Evolutionary conservation across 2,329 filamentous ascomycete genomes (phyloP), one percentile per base, ranked within the genome.

Genomic region (Verticillium tricorpus): DNA sequence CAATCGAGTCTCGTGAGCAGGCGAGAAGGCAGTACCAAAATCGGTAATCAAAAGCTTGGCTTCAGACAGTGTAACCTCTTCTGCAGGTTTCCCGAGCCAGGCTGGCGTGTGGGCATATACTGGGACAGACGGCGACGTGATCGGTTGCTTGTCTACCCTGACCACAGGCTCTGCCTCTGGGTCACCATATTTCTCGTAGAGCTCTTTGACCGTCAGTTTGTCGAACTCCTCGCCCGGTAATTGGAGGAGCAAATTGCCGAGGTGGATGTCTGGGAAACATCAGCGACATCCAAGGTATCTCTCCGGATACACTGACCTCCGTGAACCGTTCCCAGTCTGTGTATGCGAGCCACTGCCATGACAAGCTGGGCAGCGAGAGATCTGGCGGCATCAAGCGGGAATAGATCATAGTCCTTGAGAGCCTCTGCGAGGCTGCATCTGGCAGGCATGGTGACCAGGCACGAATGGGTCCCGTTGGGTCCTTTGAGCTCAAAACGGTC

Each of bases 11-110:
- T 65, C 56, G 3, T 68, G 58, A 28, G 66, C 50, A n/a, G 64
- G 66, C 15, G 59, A 64, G 62, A 74, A 74, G 9, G 70, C 65
- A 37, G 71, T 67, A 7, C 72, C 72, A 64, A 74, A 75, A 57
- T 74, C 73, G 5, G 60, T 35, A n/a, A 66, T 60, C 5, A 64
- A 15, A 7, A 40, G 14, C 37, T 40, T 40, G 17, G 37, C 37
- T 40, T 40, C 37, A n/a, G 64, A 35, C 52, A 70, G 68, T 22
- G 60, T 58, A 32, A 75, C 35, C 8, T 69, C 59, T 15, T 74
- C 69, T 58, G 70, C 70, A 52, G 64, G 58, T 63, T 69, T 62
- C 4, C 73, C 70, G 12, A 76, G 66, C 69, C 68, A 74, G 31
- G 72, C 62, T 3, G 72, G 70, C 19, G 63, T 11, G 59, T 71